Conservation (phyloP, 108 stramenopile genomes). For the Bacterosira constricta region DNA sequence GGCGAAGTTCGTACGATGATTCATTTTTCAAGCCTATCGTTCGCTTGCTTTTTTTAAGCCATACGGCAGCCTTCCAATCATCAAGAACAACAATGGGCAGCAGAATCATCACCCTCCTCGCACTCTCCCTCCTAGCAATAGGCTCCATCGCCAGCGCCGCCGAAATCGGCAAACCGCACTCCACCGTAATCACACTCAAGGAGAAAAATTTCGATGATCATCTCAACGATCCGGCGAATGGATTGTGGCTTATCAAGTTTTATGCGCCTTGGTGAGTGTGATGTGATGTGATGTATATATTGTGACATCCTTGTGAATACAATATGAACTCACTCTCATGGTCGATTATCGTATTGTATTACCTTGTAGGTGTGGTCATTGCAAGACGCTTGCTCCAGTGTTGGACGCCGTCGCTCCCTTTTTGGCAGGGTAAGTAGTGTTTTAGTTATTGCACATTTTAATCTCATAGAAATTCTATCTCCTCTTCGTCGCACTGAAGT, state of each 20-base stretch:
- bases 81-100: too few relatives aligned
- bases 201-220: conserved; percentile 44
- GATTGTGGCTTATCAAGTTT: conserved; percentile 78
- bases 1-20: too few relatives aligned
- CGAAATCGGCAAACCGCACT: conserved; percentile 51
- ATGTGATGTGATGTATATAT: neutral
- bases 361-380: conserved; percentile 57
- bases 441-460: too few relatives aligned
- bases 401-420: conserved; percentile 67
- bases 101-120: neutral
- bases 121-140: neutral
- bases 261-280: conserved; percentile 79
- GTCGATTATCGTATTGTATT: neutral
- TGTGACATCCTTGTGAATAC: neutral
- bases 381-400: conserved; percentile 68
- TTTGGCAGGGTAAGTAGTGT: conserved; percentile 48
- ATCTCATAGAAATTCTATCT: too few relatives aligned
- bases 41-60: too few relatives aligned
- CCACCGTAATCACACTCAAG: conserved; percentile 52
- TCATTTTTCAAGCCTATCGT: too few relatives aligned
- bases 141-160: neutral
- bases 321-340: neutral
- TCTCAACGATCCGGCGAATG: conserved; percentile 70
- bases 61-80: too few relatives aligned
- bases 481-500: too few relatives aligned